phyloP scores from a whole-genome alignment of 108 stramenopile species.

The Chaetoceros tenuissimus region DNA sequence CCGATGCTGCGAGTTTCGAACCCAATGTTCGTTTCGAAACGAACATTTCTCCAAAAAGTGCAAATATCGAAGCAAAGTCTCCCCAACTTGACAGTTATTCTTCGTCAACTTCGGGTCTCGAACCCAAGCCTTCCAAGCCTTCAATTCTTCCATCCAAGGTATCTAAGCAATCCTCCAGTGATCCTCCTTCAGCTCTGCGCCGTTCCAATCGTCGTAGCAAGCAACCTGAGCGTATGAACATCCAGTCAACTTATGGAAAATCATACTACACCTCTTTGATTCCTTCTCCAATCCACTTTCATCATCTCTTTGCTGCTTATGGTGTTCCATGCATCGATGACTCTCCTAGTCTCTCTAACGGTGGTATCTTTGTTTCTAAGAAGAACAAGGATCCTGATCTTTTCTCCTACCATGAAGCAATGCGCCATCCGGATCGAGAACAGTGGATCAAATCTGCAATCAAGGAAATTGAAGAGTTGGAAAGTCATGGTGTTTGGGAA shows the following conservation, averaged over 20 bases:
- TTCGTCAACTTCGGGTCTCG: neutral
- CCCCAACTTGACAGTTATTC: neutral
- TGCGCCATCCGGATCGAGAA: neutral
- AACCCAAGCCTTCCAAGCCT: neutral
- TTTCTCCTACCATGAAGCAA: constrained; percentile 13
- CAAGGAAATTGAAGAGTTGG: constrained; percentile 9
- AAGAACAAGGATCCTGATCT: constrained; percentile 18
- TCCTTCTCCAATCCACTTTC: neutral
- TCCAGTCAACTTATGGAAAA: neutral
- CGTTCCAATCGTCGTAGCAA: no score
- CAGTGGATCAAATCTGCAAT: constrained; percentile 4
- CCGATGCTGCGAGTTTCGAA: neutral
- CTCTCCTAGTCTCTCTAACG: neutral
- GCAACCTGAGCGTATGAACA: no score
- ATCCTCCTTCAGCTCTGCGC: no score
- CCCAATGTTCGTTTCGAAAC: neutral
- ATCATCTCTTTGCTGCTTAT: neutral
- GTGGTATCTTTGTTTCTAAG: no score
- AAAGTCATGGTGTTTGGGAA: constrained; percentile 3
- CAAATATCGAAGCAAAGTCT: neutral
- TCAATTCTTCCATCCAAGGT: neutral
- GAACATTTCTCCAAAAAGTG: neutral
- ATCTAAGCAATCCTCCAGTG: neutral
- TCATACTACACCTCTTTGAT: neutral
- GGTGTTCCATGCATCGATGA: neutral